Evolutionary conservation across 2,329 filamentous ascomycete genomes (phyloP).

Genomic region (Aspergillus sp.): DNA sequence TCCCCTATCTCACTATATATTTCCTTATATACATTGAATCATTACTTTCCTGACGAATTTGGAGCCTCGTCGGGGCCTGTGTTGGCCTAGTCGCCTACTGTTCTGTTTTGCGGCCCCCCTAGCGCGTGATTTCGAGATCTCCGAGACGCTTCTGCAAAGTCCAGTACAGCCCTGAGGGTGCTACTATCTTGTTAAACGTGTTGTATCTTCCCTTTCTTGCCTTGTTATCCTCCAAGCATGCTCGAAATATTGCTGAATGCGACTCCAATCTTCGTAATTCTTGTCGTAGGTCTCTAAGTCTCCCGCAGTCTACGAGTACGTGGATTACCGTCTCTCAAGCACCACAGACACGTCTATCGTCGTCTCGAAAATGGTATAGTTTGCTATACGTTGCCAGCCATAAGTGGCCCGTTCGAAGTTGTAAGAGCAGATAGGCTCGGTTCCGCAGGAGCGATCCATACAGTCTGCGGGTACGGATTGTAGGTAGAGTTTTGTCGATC

Average conservation of each 20-base stretch:
- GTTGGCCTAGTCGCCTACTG: too few relatives aligned
- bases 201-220: slow-evolving; percentile 13
- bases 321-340: slow-evolving; percentile 18
- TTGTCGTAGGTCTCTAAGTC: slow-evolving; percentile 11
- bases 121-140: too few relatives aligned
- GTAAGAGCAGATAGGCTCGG: slow-evolving; percentile 17
- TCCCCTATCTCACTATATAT: too few relatives aligned
- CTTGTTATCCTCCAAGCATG: slow-evolving; percentile 22
- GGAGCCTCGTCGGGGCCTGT: too few relatives aligned
- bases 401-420: slow-evolving; percentile 22
- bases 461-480: slow-evolving; percentile 5
- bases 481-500: slow-evolving; percentile 9
- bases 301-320: slow-evolving; percentile 18
- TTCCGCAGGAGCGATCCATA: slow-evolving; percentile 13
- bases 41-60: too few relatives aligned
- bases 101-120: too few relatives aligned
- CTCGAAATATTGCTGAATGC: slow-evolving; percentile 20
- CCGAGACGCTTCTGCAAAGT: too few relatives aligned
- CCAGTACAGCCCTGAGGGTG: too few relatives aligned
- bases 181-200: too few relatives aligned
- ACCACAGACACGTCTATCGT: slow-evolving; percentile 17
- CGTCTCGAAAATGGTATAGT: slow-evolving; percentile 7
- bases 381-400: slow-evolving; percentile 19
- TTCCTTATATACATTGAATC: too few relatives aligned
- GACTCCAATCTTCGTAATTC: slow-evolving; percentile 13